These are phyloP conservation scores for Anisogramma anomala DNA, from an alignment of 2,329 filamentous ascomycete genomes.

Conservation along the genomic window DNA sequence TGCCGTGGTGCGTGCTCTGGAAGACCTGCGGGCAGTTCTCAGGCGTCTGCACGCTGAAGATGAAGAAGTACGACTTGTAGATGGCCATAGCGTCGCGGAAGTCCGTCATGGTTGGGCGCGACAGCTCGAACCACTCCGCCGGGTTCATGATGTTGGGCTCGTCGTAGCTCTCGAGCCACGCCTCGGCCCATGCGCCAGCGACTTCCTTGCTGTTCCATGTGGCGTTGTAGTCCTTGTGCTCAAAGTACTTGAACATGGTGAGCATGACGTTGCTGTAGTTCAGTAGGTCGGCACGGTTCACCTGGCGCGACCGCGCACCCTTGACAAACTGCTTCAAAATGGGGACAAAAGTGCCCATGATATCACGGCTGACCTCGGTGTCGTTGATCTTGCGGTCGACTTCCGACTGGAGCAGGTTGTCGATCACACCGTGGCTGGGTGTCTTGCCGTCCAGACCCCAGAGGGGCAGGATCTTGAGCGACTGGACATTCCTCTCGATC, in stretches of 20 bases:
- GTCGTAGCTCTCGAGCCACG: constrained; percentile 35
- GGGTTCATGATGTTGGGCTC: constrained; percentile 26
- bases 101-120: constrained; percentile 25
- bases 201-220: constrained; percentile 36
- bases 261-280: constrained; percentile 36
- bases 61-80: constrained; percentile 37
- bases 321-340: constrained; percentile 38
- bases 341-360: constrained; percentile 42
- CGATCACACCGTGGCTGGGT: constrained; percentile 41
- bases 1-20: constrained; percentile 51
- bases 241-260: constrained; percentile 39
- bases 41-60: constrained; percentile 46
- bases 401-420: constrained; percentile 39
- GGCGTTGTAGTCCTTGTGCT: constrained; percentile 38
- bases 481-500: constrained; percentile 42
- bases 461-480: constrained; percentile 40
- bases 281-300: constrained; percentile 32
- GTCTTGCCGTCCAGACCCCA: constrained; percentile 43
- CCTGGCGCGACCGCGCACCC: constrained; percentile 34
- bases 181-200: constrained; percentile 35
- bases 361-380: constrained; percentile 30
- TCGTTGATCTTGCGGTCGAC: constrained; percentile 34
- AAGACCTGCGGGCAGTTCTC: constrained; percentile 48
- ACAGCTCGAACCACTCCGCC: constrained; percentile 23
- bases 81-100: constrained; percentile 25